Evolutionary conservation across 2,329 filamentous ascomycete species (phyloP).

Genomic region (Aspergillus brasiliensis): DNA sequence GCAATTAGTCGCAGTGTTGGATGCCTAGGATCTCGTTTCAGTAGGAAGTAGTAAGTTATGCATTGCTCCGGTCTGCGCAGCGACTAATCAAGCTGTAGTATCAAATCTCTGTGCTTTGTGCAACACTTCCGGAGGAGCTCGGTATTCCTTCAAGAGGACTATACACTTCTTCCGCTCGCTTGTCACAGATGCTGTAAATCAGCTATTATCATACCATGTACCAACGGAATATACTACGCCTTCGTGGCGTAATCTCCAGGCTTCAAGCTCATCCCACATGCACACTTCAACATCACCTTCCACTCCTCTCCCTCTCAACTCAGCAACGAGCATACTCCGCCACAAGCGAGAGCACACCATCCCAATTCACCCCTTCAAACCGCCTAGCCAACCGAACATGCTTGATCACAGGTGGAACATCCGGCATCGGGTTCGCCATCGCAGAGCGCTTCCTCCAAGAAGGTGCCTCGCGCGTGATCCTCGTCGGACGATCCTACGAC

Average conservation of each 20-base stretch:
- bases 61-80: background rate
- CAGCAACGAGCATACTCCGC: conserved; percentile 10
- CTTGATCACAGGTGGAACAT: conserved; percentile 70
- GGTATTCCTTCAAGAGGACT: background rate
- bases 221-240: background rate
- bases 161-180: background rate
- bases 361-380: conserved; percentile 17
- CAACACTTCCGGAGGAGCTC: background rate
- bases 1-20: no score
- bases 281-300: background rate
- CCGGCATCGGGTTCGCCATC: conserved; percentile 70
- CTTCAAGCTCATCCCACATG: background rate
- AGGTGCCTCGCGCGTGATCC: conserved; percentile 59
- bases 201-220: background rate
- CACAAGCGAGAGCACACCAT: background rate
- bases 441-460: conserved; percentile 65
- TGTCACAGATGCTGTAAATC: background rate
- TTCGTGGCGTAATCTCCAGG: background rate
- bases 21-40: background rate
- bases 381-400: conserved; percentile 41
- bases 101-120: background rate
- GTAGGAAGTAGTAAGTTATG: background rate
- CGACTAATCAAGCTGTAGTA: background rate
- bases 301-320: background rate
- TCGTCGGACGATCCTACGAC: conserved; percentile 61